phyloP scores from a whole-genome alignment of 2,329 filamentous ascomycete species.

The Aspergillus phoenicis region DNA sequence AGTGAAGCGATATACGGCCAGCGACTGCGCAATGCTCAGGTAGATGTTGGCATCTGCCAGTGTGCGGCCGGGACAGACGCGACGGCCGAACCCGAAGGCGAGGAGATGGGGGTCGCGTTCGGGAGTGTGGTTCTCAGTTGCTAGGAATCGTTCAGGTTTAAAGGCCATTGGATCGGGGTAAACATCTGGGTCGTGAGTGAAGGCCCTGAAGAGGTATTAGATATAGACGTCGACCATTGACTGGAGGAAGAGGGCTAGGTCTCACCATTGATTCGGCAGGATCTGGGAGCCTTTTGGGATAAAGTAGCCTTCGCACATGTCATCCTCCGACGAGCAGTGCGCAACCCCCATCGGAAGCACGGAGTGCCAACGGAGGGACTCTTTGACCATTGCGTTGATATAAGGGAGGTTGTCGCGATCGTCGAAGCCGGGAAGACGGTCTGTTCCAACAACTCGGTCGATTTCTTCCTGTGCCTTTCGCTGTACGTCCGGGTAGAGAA shows the following conservation, averaged over 20 bases:
- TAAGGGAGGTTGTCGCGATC: constrained; percentile 27
- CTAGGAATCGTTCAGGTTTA: constrained; percentile 12
- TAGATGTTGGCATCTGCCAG: constrained; percentile 14
- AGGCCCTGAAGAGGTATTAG: background rate
- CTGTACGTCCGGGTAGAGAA: constrained; percentile 13
- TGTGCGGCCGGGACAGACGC: constrained; percentile 15
- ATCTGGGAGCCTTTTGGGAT: constrained; percentile 26
- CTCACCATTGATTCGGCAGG: constrained; percentile 2
- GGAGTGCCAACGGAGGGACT: constrained; percentile 36
- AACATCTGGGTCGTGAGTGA: constrained; percentile 4
- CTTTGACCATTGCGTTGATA: constrained; percentile 37
- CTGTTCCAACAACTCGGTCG: constrained; percentile 12
- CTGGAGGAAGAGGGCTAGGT: background rate
- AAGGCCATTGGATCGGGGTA: background rate
- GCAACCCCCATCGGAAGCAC: constrained; percentile 30
- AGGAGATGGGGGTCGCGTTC: constrained; percentile 15
- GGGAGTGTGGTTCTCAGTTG: background rate
- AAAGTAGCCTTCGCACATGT: constrained; percentile 27
- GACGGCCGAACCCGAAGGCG: constrained; percentile 15
- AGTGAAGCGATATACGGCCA: constrained; percentile 8
- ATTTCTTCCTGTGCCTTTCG: constrained; percentile 15
- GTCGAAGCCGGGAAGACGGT: background rate
- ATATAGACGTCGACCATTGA: background rate
- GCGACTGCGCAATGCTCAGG: constrained; percentile 6
- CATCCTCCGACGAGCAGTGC: constrained; percentile 29